A percentile compares a stretch with the other conserved stretches of the same genome.
phyloP scores from a whole-genome alignment of 148 eudicot species.

The Camellia granthamiana region DNA sequence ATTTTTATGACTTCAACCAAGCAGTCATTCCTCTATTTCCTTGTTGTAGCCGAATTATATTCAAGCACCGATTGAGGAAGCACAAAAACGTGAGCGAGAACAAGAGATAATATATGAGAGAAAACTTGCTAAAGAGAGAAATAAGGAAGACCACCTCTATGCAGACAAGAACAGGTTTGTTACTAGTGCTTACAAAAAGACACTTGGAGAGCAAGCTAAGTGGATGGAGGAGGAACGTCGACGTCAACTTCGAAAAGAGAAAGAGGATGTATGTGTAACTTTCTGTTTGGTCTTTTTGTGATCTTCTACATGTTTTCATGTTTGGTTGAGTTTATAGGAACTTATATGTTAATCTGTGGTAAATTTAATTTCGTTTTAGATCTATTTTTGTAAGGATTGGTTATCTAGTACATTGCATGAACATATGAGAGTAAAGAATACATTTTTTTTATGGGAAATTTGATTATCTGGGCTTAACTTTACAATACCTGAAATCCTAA shows the following conservation, averaged over 20 bases:
- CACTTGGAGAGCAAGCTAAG: constrained; percentile 83
- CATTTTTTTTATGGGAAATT: neutral
- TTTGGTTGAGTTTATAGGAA: neutral
- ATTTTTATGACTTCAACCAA: too few species aligned
- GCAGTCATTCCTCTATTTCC: too few species aligned
- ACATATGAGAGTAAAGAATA: neutral
- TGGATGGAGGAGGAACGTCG: constrained; percentile 82
- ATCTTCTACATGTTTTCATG: constrained; percentile 4
- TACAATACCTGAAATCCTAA: neutral
- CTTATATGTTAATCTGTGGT: neutral
- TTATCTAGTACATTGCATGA: neutral
- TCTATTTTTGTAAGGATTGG: neutral
- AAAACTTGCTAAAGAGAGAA: constrained; percentile 91
- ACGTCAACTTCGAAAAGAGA: constrained; percentile 70
- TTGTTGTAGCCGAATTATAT: constrained; percentile 73
- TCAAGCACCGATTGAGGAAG: constrained; percentile 58
- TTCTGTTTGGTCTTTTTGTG: neutral
- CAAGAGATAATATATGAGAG: constrained; percentile 86
- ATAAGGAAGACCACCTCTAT: constrained; percentile 73
- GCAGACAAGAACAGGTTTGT: constrained; percentile 87
- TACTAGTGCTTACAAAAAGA: constrained; percentile 83
- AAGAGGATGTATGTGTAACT: constrained; percentile 64
- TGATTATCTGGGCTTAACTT: neutral
- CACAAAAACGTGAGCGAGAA: constrained; percentile 72
- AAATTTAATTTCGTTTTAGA: neutral